Evolutionary conservation across 768 basidiomycete species (phyloP).

Genomic region (Lactarius psammicola): DNA sequence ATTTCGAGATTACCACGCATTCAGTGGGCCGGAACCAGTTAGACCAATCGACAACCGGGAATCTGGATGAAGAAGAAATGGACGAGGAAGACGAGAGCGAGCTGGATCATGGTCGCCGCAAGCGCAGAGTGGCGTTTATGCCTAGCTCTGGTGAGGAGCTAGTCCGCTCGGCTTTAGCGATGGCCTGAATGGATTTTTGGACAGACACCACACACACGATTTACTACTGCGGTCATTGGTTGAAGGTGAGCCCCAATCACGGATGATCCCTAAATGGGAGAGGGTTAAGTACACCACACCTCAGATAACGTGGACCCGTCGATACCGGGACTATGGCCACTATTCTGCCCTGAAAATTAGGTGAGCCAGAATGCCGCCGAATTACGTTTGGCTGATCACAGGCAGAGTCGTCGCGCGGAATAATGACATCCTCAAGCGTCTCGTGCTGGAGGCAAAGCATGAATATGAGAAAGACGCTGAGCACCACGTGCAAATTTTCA

Average conservation of each 20-base stretch:
- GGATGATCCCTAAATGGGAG: conserved; percentile 24
- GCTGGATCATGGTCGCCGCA: conserved; percentile 65
- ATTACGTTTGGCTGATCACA: conserved; percentile 27
- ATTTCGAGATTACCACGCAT: conserved; percentile 88
- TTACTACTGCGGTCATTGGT: conserved; percentile 87
- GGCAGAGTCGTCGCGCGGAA: conserved; percentile 80
- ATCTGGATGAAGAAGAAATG: conserved; percentile 66
- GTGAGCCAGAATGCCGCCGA: conserved; percentile 38
- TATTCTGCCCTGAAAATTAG: conserved; percentile 78
- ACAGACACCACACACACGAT: conserved; percentile 85
- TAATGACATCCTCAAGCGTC: conserved; percentile 83
- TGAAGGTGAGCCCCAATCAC: conserved; percentile 53
- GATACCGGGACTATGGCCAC: conserved; percentile 72
- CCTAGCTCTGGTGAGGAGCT: conserved; percentile 68
- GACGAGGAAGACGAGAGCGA: conserved; percentile 62
- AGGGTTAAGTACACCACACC: conserved; percentile 4
- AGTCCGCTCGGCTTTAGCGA: conserved; percentile 18
- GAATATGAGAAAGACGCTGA: conserved; percentile 91
- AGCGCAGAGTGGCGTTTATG: conserved; percentile 80
- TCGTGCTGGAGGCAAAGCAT: conserved; percentile 83
- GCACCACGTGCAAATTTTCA: conserved; percentile 84
- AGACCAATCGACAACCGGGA: conserved; percentile 67
- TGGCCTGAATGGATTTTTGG: conserved; percentile 16
- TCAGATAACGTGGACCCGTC: conserved; percentile 79
- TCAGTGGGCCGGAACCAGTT: conserved; percentile 62